Conservation (phyloP, 495 filamentous ascomycete species). For the Immersiella caudata region DNA sequence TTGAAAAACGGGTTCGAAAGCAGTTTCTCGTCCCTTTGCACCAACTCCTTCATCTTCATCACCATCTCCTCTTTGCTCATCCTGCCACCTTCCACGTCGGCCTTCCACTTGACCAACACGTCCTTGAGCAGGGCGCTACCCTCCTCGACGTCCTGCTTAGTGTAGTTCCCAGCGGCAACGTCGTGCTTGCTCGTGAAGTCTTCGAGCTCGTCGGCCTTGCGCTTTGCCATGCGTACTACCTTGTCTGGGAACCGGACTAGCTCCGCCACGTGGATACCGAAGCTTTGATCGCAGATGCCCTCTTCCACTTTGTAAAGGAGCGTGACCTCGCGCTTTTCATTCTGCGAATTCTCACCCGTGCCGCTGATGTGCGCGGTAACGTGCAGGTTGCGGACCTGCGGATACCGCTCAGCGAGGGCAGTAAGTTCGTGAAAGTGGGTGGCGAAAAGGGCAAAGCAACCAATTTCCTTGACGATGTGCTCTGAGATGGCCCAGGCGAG, state of each 20-base stretch:
- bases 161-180: constrained; percentile 57
- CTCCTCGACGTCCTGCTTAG: constrained; percentile 85
- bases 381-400: constrained; percentile 88
- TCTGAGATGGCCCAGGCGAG: constrained; percentile 98
- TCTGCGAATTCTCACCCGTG: constrained; percentile 27
- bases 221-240: constrained; percentile 97
- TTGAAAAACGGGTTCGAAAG: constrained; percentile 86
- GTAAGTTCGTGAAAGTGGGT: constrained; percentile 99
- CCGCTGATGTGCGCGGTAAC: constrained; percentile 93
- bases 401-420: constrained; percentile 79
- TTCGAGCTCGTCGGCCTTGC: constrained; percentile 96
- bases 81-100: constrained; percentile 64
- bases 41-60: constrained; percentile 74
- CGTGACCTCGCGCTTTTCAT: constrained; percentile 81
- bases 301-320: constrained; percentile 95
- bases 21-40: constrained; percentile 69
- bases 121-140: constrained; percentile 87
- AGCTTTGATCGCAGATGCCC: constrained; percentile 94
- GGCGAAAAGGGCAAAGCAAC: constrained; percentile 90
- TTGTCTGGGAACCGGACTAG: constrained; percentile 97
- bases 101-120: constrained; percentile 86
- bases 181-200: constrained; percentile 85
- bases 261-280: constrained; percentile 98
- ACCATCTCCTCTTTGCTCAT: constrained; percentile 81
- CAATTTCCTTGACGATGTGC: constrained; percentile 93